Evolutionary conservation across 148 eudicot species (phyloP), one percentile per base, ranked within the genome.

Genomic region (Persicaria maculosa): DNA sequence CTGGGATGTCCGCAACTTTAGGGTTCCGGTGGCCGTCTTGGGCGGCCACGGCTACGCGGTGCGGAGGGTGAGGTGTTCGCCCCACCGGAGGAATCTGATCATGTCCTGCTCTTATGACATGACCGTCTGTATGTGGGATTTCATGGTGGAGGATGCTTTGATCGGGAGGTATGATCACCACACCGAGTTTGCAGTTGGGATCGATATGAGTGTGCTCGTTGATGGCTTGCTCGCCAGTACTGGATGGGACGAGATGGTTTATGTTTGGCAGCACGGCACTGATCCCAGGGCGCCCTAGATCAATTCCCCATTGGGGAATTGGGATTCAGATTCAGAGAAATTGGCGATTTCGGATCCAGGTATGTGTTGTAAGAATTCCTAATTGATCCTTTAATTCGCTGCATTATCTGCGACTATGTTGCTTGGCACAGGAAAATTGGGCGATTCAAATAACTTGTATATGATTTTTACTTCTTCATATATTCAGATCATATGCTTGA

Each of bases 201-300:
- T 94, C 67, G 98, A 94, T 79, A 91, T 94, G 97, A 91, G 98
- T 81, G 98, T 94, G 31, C 93, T 94, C 20, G 98, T 94, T 31
- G 98, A 94, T 71, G 98, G 98, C 74, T 82, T 94, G 71, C 76
- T 94, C 75, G 98, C 98, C 0, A 91, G 97, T 78, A 91, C 97
- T 4, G 98, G 98, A n/a, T 94, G 98, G 98, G 98, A 94, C 47
- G 98, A 94, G 87, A 77, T 84, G 74, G 98, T 88, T 31, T 94
- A 91, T 72, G 97, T 94, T 67, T 94, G 98, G 97, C 95, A 85
- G 65, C 93, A 94, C 59, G 98, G 98, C 6, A 94, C 87, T 4
- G 98, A 94, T 74, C 97, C 98, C 0, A 83, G 95, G 79, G 98
- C 97, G 7, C 84, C 88, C 20, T 90, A 75, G 40, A 86, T 72